Conservation (phyloP, 805 yeast species). For the Kuraishia capsulata region DNA sequence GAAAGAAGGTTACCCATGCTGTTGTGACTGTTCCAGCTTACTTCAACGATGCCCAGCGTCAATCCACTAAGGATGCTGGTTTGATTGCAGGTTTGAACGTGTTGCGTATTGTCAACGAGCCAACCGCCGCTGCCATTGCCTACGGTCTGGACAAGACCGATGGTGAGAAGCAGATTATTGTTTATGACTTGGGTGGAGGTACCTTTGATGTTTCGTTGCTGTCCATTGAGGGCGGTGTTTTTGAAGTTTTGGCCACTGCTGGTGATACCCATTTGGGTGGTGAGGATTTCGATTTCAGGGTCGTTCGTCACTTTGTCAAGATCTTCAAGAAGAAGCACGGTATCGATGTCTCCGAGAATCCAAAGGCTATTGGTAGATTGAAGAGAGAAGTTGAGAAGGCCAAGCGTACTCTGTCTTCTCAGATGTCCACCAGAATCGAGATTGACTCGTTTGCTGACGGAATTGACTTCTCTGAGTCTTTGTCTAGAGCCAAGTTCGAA, state of each 20-base stretch:
- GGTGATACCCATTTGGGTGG: slow-evolving; percentile 98
- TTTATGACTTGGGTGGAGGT: slow-evolving; percentile 96
- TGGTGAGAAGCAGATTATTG: slow-evolving; percentile 82
- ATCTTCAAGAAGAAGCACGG: slow-evolving; percentile 87
- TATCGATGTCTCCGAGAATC: slow-evolving; percentile 73
- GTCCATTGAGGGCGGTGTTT: slow-evolving; percentile 85
- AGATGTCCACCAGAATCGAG: slow-evolving; percentile 92
- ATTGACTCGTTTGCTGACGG: slow-evolving; percentile 94
- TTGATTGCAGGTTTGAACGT: slow-evolving; percentile 84
- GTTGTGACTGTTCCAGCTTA: slow-evolving; percentile 92
- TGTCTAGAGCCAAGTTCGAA: slow-evolving; percentile 97
- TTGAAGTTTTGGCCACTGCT: slow-evolving; percentile 87
- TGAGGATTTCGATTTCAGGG: slow-evolving; percentile 89
- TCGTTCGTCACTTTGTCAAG: slow-evolving; percentile 79
- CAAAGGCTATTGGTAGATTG: slow-evolving; percentile 83
- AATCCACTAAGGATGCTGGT: slow-evolving; percentile 92
- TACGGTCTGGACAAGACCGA: slow-evolving; percentile 83
- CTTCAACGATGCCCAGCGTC: slow-evolving; percentile 91
- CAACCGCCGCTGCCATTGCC: slow-evolving; percentile 97
- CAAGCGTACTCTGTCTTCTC: slow-evolving; percentile 90
- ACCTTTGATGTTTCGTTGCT: slow-evolving; percentile 88
- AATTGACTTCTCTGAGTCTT: slow-evolving; percentile 88
- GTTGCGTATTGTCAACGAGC: slow-evolving; percentile 85
- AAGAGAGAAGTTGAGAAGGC: slow-evolving; percentile 99
- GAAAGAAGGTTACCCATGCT: slow-evolving; percentile 77